Evolutionary conservation across 2,329 filamentous ascomycete genomes (phyloP).

Genomic region (Talaromyces atroroseus): DNA sequence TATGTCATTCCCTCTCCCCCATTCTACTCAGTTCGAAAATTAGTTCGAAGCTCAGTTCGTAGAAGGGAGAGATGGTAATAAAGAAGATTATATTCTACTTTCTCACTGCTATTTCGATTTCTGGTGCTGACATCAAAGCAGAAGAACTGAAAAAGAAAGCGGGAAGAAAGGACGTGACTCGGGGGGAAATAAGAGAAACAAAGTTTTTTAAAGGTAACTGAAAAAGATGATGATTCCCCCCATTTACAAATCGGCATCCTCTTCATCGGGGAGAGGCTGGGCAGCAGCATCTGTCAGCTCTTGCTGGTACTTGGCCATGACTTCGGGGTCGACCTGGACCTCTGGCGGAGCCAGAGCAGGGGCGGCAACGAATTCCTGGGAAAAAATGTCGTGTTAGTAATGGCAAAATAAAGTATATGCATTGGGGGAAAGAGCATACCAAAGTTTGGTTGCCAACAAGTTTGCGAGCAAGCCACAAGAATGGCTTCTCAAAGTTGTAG

Average conservation of each 20-base stretch:
- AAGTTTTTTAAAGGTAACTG: neutral
- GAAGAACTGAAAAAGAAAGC: conserved; percentile 23
- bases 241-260: conserved; percentile 61
- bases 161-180: conserved; percentile 21
- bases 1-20: conserved; percentile 18
- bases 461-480: conserved; percentile 99
- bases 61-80: conserved; percentile 15
- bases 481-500: conserved; percentile 99
- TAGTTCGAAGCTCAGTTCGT: neutral
- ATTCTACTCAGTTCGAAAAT: conserved; percentile 13
- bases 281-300: conserved; percentile 79
- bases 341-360: conserved; percentile 91
- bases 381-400: conserved; percentile 18
- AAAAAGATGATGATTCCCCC: conserved; percentile 2
- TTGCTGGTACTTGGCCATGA: conserved; percentile 57
- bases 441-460: conserved; percentile 86
- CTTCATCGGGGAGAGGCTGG: conserved; percentile 90
- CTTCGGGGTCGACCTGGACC: conserved; percentile 74
- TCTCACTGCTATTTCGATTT: neutral
- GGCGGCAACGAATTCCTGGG: conserved; percentile 90
- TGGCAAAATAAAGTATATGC: neutral
- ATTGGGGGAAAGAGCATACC: conserved; percentile 52
- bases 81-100: conserved; percentile 16
- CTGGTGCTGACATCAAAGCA: neutral
- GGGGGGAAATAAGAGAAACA: neutral